Conservation (phyloP, 2,329 filamentous ascomycete species). For the Pseudopyrenochaeta lycopersici region DNA sequence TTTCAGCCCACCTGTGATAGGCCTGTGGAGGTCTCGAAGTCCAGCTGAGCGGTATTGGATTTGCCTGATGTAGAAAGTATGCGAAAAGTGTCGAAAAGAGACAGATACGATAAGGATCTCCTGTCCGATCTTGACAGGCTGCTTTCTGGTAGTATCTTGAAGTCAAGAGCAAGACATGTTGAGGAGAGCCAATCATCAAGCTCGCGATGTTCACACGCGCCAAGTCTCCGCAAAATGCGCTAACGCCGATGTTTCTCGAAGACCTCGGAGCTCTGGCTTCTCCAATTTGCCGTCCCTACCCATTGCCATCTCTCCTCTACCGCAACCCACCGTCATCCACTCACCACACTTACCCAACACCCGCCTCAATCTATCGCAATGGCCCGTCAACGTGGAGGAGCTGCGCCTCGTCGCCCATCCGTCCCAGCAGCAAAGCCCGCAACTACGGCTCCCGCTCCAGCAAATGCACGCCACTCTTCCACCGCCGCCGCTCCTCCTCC, state of each 20-base stretch:
- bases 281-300: slow-evolving; percentile 24
- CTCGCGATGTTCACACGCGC: slow-evolving; percentile 9
- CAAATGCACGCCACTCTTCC: slow-evolving; percentile 67
- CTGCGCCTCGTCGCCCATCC: slow-evolving; percentile 55
- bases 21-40: too few relatives aligned
- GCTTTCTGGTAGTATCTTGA: too few relatives aligned
- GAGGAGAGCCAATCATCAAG: slow-evolving; percentile 5
- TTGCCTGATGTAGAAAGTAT: too few relatives aligned
- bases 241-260: slow-evolving; percentile 38
- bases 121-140: too few relatives aligned
- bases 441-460: slow-evolving; percentile 63
- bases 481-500: slow-evolving; percentile 64
- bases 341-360: slow-evolving; percentile 11
- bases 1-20: too few relatives aligned
- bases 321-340: slow-evolving; percentile 1
- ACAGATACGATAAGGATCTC: too few relatives aligned
- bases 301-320: slow-evolving; percentile 5
- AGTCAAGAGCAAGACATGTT: too few relatives aligned
- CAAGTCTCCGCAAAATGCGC: slow-evolving; percentile 20
- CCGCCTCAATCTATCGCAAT: slow-evolving; percentile 44
- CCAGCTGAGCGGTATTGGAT: too few relatives aligned
- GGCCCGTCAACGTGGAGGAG: slow-evolving; percentile 60
- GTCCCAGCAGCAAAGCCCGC: slow-evolving; percentile 52
- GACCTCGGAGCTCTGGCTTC: slow-evolving; percentile 28
- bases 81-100: too few relatives aligned